Conservation (phyloP, 306 rosid species). For the Parietaria judaica region DNA sequence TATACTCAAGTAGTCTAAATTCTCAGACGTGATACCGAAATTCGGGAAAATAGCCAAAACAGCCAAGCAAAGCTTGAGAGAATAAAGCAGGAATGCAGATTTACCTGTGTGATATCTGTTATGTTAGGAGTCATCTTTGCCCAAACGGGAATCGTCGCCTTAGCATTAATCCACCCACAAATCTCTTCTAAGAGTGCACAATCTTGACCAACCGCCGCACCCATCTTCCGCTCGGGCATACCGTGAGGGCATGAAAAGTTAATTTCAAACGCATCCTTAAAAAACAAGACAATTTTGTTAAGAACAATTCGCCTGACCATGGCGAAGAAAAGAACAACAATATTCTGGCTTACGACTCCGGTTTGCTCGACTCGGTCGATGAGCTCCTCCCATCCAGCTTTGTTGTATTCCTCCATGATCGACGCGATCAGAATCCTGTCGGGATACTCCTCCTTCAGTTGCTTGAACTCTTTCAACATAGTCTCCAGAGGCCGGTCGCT, state of each 20-base stretch:
- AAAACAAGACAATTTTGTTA: slow-evolving; percentile 13
- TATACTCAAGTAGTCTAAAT: background rate
- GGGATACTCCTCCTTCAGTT: slow-evolving; percentile 77
- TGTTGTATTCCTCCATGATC: slow-evolving; percentile 90
- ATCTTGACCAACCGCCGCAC: slow-evolving; percentile 95
- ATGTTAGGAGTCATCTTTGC: slow-evolving; percentile 99
- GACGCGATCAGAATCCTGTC: slow-evolving; percentile 93
- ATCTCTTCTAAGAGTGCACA: slow-evolving; percentile 84
- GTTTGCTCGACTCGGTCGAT: slow-evolving; percentile 93
- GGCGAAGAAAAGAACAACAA: background rate
- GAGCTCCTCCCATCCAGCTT: slow-evolving; percentile 94
- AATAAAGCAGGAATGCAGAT: slow-evolving; percentile 7
- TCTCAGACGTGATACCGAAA: background rate
- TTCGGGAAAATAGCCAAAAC: background rate
- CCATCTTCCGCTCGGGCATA: slow-evolving; percentile 98
- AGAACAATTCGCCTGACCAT: background rate
- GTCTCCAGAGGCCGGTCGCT: slow-evolving; percentile 88
- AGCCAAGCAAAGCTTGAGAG: background rate
- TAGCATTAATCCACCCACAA: slow-evolving; percentile 93
- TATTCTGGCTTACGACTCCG: slow-evolving; percentile 62
- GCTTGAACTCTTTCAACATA: slow-evolving; percentile 85
- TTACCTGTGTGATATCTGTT: slow-evolving; percentile 84
- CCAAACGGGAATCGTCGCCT: slow-evolving; percentile 95
- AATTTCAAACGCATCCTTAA: slow-evolving; percentile 83
- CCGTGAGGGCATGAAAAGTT: slow-evolving; percentile 97